These are phyloP conservation scores for Camellia sinensis DNA, from an alignment of 148 eudicot species.

Conservation along the genomic window DNA sequence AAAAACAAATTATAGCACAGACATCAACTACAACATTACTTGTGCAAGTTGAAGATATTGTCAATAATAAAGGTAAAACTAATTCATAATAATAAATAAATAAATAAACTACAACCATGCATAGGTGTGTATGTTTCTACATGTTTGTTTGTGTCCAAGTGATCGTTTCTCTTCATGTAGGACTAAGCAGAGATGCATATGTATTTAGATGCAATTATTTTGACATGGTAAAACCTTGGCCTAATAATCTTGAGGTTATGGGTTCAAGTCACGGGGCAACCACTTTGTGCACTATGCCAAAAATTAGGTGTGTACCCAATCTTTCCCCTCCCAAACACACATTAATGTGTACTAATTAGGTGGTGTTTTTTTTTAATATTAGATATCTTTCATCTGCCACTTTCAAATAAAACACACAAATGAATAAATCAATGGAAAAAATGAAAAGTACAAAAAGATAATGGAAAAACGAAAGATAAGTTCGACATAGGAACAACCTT, in stretches of 20 bases:
- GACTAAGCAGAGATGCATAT: conserved; percentile 6
- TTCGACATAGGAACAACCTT: conserved; percentile 47
- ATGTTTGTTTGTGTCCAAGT: neutral
- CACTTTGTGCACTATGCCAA: too few relatives aligned
- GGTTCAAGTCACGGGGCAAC: too few relatives aligned
- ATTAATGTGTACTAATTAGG: too few relatives aligned
- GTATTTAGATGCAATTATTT: neutral
- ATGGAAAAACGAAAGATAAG: neutral
- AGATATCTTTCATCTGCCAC: neutral
- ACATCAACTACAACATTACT: neutral
- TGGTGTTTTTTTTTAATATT: neutral
- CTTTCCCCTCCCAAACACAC: too few relatives aligned
- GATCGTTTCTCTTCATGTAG: conserved; percentile 1
- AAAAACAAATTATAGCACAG: neutral
- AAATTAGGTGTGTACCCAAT: too few relatives aligned
- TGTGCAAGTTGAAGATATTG: neutral
- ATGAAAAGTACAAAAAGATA: neutral
- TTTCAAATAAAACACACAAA: neutral
- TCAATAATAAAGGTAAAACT: neutral
- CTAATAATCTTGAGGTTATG: too few relatives aligned
- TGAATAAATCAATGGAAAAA: neutral
- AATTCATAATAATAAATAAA: conserved; percentile 7
- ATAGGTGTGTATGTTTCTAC: neutral
- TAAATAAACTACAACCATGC: neutral
- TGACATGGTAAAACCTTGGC: neutral